Conservation (phyloP, 78 protist genomes). For the Blattamonas nauphoetae region DNA sequence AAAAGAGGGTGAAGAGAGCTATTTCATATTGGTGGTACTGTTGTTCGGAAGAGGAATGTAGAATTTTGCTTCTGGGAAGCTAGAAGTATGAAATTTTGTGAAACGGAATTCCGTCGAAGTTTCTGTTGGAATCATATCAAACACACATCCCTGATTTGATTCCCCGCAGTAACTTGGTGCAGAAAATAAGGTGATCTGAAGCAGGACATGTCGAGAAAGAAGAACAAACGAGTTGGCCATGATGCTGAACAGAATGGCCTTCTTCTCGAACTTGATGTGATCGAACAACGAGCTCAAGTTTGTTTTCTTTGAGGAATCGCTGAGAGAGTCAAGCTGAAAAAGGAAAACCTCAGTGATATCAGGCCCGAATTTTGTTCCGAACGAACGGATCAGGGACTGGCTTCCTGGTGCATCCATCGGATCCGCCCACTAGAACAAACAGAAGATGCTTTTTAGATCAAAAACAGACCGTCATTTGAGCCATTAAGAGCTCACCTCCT, state of each 20-base stretch:
- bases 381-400: not conserved
- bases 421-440: not conserved
- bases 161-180: too few species aligned
- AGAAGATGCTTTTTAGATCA: not conserved
- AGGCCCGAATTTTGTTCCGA: not conserved
- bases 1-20: too few species aligned
- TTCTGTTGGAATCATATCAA: too few species aligned
- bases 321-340: too few species aligned
- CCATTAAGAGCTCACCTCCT: conserved; percentile 20
- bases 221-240: not conserved
- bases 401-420: not conserved
- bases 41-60: too few species aligned
- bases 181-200: too few species aligned
- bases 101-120: too few species aligned
- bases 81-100: too few species aligned
- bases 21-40: too few species aligned
- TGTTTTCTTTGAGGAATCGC: not conserved
- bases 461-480: not conserved
- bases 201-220: too few species aligned
- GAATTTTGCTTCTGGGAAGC: too few species aligned
- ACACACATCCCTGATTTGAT: too few species aligned
- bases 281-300: not conserved
- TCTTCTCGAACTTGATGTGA: not conserved
- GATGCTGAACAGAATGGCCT: not conserved
- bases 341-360: not conserved